Conservation (phyloP, 2,329 filamentous ascomycete genomes). For the Colletotrichum higginsianum region DNA sequence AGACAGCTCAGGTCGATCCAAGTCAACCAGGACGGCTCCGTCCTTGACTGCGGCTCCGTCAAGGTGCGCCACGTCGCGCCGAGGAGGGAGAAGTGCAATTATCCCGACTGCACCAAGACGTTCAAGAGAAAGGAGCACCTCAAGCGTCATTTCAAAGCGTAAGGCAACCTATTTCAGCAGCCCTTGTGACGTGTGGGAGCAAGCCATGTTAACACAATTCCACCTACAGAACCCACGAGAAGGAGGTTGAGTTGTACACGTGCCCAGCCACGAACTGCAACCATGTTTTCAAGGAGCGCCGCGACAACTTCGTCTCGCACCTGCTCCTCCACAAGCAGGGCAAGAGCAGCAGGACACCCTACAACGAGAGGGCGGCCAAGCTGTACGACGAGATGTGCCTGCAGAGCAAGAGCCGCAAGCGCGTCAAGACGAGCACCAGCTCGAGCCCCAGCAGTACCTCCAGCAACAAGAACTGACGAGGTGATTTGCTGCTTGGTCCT, state of each 20-base stretch:
- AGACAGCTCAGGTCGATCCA: slow-evolving; percentile 39
- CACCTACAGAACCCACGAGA: slow-evolving; percentile 23
- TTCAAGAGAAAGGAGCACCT: slow-evolving; percentile 70
- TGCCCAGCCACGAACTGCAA: slow-evolving; percentile 43
- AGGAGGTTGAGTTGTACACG: slow-evolving; percentile 41
- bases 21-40: slow-evolving; percentile 39
- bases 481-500: background rate
- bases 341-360: slow-evolving; percentile 43
- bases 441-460: slow-evolving; percentile 33
- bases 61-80: slow-evolving; percentile 44
- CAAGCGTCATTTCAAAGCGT: slow-evolving; percentile 69
- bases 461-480: slow-evolving; percentile 36
- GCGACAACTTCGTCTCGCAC: slow-evolving; percentile 46
- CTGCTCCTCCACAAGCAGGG: slow-evolving; percentile 45
- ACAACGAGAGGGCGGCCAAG: slow-evolving; percentile 43
- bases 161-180: slow-evolving; percentile 47
- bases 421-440: slow-evolving; percentile 39
- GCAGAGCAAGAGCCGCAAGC: slow-evolving; percentile 44
- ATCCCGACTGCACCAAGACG: slow-evolving; percentile 62
- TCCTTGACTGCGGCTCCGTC: slow-evolving; percentile 40
- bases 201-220: slow-evolving; percentile 17
- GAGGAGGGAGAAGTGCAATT: slow-evolving; percentile 55
- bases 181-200: slow-evolving; percentile 42
- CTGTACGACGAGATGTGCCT: slow-evolving; percentile 43
- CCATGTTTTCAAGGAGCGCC: slow-evolving; percentile 44